Conservation (phyloP, 768 basidiomycete species). For the Suillus lakei region DNA sequence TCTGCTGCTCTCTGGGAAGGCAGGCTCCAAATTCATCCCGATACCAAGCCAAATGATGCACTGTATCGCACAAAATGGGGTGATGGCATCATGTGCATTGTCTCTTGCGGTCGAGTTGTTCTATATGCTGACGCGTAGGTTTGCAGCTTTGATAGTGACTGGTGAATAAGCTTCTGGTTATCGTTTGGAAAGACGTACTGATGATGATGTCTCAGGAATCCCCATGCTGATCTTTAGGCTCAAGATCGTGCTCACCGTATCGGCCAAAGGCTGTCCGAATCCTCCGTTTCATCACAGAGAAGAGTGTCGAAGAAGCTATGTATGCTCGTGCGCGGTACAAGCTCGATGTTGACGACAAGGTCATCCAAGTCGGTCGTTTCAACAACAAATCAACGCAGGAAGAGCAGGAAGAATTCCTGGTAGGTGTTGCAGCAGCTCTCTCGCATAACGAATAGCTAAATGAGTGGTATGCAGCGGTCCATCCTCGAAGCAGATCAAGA, state of each 20-base stretch:
- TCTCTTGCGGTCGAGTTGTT: too few relatives aligned
- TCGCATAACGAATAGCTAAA: too few relatives aligned
- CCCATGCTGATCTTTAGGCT: slow-evolving; percentile 57
- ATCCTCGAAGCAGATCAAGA: too few relatives aligned
- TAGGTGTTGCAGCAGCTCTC: too few relatives aligned
- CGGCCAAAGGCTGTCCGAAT: slow-evolving; percentile 98
- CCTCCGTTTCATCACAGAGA: slow-evolving; percentile 94
- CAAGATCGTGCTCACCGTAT: slow-evolving; percentile 99
- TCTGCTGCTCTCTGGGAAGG: slow-evolving; percentile 86
- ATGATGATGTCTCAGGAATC: too few relatives aligned
- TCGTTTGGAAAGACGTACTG: too few relatives aligned
- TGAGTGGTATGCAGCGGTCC: too few relatives aligned
- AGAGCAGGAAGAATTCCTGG: too few relatives aligned
- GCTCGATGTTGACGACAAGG: slow-evolving; percentile 98
- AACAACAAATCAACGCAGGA: too few relatives aligned
- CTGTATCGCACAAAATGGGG: slow-evolving; percentile 40
- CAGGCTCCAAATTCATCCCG: slow-evolving; percentile 86
- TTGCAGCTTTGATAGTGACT: too few relatives aligned
- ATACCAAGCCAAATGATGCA: slow-evolving; percentile 72
- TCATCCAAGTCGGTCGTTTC: slow-evolving; percentile 98
- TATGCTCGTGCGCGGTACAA: slow-evolving; percentile 93
- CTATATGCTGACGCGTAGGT: too few relatives aligned
- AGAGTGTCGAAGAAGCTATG: slow-evolving; percentile 98
- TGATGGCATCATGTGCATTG: neutral
- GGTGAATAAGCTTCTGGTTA: too few relatives aligned